A percentile compares a stretch with the other conserved stretches of the same genome.
These are phyloP conservation scores for Styphnolobium japonicum DNA, from an alignment of 306 rosid species.

Conservation along the genomic window DNA sequence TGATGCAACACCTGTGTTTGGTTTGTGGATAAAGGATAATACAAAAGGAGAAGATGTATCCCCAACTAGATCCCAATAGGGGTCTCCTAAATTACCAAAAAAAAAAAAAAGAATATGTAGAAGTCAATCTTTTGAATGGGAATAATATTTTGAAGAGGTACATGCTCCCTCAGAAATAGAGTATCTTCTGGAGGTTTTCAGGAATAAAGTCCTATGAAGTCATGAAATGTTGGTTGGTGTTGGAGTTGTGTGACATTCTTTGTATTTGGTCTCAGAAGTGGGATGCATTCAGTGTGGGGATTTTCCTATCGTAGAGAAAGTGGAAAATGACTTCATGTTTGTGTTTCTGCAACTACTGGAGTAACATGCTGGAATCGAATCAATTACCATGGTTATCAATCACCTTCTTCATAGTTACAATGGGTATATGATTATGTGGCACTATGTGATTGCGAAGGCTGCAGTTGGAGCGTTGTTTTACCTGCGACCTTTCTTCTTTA, in stretches of 20 bases:
- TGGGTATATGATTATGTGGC: not conserved
- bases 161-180: not conserved
- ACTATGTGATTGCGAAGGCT: not conserved
- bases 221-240: slow-evolving; percentile 31
- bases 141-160: not conserved
- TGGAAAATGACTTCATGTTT: slow-evolving; percentile 4
- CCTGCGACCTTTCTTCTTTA: not conserved
- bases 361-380: slow-evolving; percentile 15
- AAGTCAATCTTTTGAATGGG: not conserved
- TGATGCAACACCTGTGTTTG: not conserved
- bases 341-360: slow-evolving; percentile 19
- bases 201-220: slow-evolving; percentile 13
- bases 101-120: too few species aligned
- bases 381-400: slow-evolving; percentile 6
- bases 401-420: not conserved
- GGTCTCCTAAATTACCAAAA: too few species aligned
- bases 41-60: not conserved
- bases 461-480: slow-evolving; percentile 9
- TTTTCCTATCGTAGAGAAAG: slow-evolving; percentile 10
- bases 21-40: not conserved
- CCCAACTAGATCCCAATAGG: too few species aligned
- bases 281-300: slow-evolving; percentile 18
- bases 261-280: slow-evolving; percentile 19
- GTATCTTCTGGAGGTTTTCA: slow-evolving; percentile 6
- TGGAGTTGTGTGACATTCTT: slow-evolving; percentile 15